phyloP scores from a whole-genome alignment of 2,329 filamentous ascomycete species.

The Fusarium sp. region DNA sequence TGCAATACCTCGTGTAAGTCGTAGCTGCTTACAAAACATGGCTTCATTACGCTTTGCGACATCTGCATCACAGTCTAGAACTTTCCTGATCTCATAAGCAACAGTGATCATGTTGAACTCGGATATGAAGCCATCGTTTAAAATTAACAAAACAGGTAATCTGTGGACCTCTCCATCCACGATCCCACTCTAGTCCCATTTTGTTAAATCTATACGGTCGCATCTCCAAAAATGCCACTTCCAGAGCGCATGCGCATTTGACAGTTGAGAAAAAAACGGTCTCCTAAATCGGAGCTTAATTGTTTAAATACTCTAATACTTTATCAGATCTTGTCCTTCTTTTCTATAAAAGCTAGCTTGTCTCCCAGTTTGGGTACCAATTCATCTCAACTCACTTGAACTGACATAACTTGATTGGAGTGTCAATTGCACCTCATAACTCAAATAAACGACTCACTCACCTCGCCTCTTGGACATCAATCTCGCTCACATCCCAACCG shows the following conservation, averaged over 20 bases:
- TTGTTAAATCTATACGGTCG: slow-evolving; percentile 1
- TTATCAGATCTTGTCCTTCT: not conserved
- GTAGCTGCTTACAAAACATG: not conserved
- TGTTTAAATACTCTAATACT: not conserved
- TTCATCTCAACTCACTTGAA: not conserved
- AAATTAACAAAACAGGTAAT: slow-evolving; percentile 14
- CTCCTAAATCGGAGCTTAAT: slow-evolving; percentile 25
- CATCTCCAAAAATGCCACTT: slow-evolving; percentile 2
- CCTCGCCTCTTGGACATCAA: not conserved
- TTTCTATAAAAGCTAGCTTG: not conserved
- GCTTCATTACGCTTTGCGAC: too few species aligned
- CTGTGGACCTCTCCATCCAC: not conserved
- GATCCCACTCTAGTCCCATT: not conserved
- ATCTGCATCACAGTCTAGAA: not conserved
- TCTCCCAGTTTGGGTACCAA: not conserved
- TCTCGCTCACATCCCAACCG: not conserved
- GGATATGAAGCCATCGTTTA: slow-evolving; percentile 8
- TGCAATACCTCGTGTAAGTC: not conserved
- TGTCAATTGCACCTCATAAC: not conserved
- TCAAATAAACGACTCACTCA: not conserved
- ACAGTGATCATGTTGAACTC: too few species aligned
- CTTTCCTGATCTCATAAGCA: not conserved
- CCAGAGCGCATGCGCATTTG: not conserved
- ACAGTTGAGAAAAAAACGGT: not conserved
- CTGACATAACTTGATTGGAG: not conserved